Percentiles rank a stretch among this genome's conserved stretches.
Conservation (phyloP, 2,329 filamentous ascomycete genomes). For the Sarocladiaceae sp. region DNA sequence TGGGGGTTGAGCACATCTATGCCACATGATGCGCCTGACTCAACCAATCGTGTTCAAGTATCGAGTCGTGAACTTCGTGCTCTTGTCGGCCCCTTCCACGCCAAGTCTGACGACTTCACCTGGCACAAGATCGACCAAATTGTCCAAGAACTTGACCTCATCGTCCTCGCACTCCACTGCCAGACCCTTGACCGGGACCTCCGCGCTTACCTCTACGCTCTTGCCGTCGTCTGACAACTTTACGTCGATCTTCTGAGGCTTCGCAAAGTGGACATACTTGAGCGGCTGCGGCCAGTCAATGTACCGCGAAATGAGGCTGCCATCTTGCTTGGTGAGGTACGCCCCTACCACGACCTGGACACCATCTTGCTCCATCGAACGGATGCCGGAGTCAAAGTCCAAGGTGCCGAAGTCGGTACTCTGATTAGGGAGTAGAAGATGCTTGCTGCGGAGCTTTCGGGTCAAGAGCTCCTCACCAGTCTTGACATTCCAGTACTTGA, state of each 20-base stretch:
- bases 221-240: conserved; percentile 8
- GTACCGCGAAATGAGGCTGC: neutral
- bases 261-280: conserved; percentile 7
- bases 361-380: neutral
- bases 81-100: conserved; percentile 43
- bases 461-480: conserved; percentile 52
- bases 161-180: conserved; percentile 57
- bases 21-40: too few relatives aligned
- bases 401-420: conserved; percentile 54
- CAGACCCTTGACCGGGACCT: conserved; percentile 64
- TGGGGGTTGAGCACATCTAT: too few relatives aligned
- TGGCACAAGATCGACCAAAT: conserved; percentile 63
- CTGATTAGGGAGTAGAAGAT: conserved; percentile 50
- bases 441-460: conserved; percentile 34
- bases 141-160: conserved; percentile 57
- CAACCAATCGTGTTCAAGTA: conserved; percentile 37
- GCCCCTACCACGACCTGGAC: conserved; percentile 47
- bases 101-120: conserved; percentile 54
- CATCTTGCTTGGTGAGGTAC: conserved; percentile 41
- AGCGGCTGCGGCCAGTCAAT: conserved; percentile 11
- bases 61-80: conserved; percentile 42
- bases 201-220: conserved; percentile 49
- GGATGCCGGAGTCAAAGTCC: conserved; percentile 49
- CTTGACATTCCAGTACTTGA: conserved; percentile 59
- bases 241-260: conserved; percentile 3